These are phyloP conservation scores for Moricandia moricandioides DNA, from an alignment of 345 rosid species.

Conservation along the genomic window DNA sequence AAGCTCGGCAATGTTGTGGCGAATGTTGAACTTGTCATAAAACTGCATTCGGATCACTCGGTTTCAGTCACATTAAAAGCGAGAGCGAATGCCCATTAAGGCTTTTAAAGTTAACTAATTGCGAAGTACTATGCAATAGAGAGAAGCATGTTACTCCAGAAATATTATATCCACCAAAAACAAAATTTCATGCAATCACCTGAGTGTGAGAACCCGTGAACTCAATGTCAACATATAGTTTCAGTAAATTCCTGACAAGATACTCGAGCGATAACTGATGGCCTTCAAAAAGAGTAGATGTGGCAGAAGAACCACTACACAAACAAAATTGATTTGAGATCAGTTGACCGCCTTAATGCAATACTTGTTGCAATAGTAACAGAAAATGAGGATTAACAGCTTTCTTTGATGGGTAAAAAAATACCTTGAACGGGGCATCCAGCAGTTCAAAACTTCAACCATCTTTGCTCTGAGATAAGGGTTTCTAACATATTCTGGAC, in stretches of 20 bases:
- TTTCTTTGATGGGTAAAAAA: constrained; percentile 7
- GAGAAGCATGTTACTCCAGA: not conserved
- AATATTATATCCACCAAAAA: constrained; percentile 11
- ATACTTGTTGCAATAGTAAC: constrained; percentile 12
- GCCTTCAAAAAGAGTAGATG: constrained; percentile 83
- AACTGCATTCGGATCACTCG: constrained; percentile 54
- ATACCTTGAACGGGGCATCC: constrained; percentile 97
- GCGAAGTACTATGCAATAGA: constrained; percentile 3
- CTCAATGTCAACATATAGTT: constrained; percentile 98
- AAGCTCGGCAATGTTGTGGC: constrained; percentile 97
- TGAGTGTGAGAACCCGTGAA: constrained; percentile 98
- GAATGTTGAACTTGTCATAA: constrained; percentile 96
- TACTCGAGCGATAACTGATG: constrained; percentile 87
- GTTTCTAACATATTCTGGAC: constrained; percentile 78
- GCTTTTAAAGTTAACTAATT: not conserved
- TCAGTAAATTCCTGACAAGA: constrained; percentile 96
- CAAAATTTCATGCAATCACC: constrained; percentile 50
- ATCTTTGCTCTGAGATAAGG: constrained; percentile 98
- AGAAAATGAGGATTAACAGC: not conserved
- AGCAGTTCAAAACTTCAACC: constrained; percentile 98
- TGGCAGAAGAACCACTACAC: constrained; percentile 81
- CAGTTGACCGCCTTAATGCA: not conserved
- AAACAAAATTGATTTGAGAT: constrained; percentile 4
- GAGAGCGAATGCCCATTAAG: not conserved
- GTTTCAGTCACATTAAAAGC: constrained; percentile 10